Evolutionary conservation across 208 protist genomes (phyloP).

Genomic region (Crithidia expoeki): DNA sequence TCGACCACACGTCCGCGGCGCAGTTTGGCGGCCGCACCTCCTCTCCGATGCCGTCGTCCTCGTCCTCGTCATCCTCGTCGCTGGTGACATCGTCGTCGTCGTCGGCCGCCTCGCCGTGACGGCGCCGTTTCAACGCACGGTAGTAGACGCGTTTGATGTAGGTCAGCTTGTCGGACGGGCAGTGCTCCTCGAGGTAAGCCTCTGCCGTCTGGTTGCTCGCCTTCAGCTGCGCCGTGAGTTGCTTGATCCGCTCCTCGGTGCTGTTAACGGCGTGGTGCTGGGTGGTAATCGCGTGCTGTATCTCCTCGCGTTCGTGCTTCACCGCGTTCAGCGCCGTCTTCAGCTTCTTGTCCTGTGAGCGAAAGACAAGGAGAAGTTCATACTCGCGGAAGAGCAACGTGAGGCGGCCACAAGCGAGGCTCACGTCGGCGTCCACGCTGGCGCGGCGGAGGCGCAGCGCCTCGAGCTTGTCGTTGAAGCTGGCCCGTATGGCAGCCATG

Average conservation of each 20-base stretch:
- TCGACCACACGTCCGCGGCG: constrained; percentile 80
- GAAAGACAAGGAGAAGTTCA: constrained; percentile 93
- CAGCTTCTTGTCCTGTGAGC: constrained; percentile 88
- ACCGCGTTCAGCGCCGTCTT: constrained; percentile 56
- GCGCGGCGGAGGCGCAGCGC: constrained; percentile 84
- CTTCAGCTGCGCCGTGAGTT: constrained; percentile 72
- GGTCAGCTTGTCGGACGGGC: constrained; percentile 65
- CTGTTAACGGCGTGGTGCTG: constrained; percentile 57
- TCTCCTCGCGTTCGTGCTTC: constrained; percentile 61
- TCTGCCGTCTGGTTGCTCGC: constrained; percentile 76
- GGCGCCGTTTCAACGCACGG: constrained; percentile 92
- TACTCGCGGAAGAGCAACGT: constrained; percentile 96
- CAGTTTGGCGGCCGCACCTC: constrained; percentile 92
- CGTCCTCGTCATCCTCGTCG: constrained; percentile 85
- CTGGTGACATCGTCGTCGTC: constrained; percentile 86
- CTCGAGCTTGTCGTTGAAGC: constrained; percentile 84
- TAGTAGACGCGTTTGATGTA: constrained; percentile 92
- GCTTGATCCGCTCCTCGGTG: constrained; percentile 62
- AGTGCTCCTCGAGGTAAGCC: constrained; percentile 83
- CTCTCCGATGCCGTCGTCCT: constrained; percentile 92
- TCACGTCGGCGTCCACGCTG: constrained; percentile 93
- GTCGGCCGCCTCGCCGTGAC: constrained; percentile 61
- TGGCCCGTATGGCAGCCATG: constrained; percentile 46
- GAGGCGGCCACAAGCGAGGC: constrained; percentile 90
- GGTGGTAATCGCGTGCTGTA: constrained; percentile 61